A percentile compares a stretch with the other conserved stretches of the same genome.
Evolutionary conservation across 345 rosid genomes (phyloP).

Genomic region (Adansonia digitata): DNA sequence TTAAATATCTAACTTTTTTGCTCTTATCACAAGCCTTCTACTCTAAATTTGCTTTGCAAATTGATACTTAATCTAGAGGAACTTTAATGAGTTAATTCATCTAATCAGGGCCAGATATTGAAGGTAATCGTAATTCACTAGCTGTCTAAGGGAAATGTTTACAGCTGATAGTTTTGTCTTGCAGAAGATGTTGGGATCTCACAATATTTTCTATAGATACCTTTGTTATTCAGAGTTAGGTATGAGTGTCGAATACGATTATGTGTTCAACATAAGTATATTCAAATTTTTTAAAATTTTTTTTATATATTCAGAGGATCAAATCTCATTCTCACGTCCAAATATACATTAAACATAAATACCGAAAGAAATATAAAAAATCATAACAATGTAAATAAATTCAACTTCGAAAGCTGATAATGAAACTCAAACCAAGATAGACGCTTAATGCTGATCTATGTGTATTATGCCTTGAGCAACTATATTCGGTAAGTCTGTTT

Average conservation of each 20-base stretch:
- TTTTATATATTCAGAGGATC: too few species aligned
- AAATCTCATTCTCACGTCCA: too few species aligned
- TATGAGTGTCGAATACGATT: too few species aligned
- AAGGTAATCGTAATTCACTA: constrained; percentile 48
- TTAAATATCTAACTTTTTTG: not conserved
- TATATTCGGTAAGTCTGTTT: constrained; percentile 72
- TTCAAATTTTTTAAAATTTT: too few species aligned
- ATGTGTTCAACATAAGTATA: too few species aligned
- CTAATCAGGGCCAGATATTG: constrained; percentile 39
- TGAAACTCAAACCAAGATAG: constrained; percentile 51
- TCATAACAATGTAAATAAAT: too few species aligned
- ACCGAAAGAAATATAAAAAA: too few species aligned
- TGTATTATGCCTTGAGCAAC: constrained; percentile 87
- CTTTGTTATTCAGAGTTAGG: too few species aligned
- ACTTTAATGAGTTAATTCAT: too few species aligned
- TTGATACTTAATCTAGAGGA: too few species aligned
- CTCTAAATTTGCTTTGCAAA: not conserved
- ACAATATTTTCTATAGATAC: constrained; percentile 28
- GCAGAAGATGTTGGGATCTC: constrained; percentile 8
- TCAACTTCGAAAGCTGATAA: constrained; percentile 43
- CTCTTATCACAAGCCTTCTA: not conserved
- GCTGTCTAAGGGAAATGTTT: not conserved
- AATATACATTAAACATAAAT: too few species aligned
- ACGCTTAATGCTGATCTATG: constrained; percentile 71
- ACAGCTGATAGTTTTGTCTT: not conserved